phyloP scores from a whole-genome alignment of 441 rosid species.

The Gossypium davidsonii region DNA sequence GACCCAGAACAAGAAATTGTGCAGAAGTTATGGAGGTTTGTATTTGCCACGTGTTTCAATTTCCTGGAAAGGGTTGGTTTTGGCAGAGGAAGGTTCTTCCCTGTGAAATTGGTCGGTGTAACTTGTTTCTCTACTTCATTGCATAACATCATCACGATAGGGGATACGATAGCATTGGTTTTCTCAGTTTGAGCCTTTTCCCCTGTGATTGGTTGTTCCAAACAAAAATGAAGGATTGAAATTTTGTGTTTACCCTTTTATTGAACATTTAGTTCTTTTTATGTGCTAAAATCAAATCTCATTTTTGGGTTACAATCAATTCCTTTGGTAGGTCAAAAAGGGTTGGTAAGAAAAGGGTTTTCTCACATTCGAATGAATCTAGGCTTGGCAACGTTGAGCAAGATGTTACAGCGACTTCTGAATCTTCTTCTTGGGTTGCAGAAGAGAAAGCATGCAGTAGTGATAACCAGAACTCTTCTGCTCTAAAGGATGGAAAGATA shows the following conservation, averaged over 20 bases:
- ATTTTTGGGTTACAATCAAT: constrained; percentile 18
- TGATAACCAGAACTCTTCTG: constrained; percentile 46
- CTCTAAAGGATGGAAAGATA: constrained; percentile 32
- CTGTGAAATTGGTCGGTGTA: not conserved
- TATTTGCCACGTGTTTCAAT: constrained; percentile 15
- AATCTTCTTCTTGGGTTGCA: constrained; percentile 63
- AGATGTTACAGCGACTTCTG: constrained; percentile 53
- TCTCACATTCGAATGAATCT: constrained; percentile 32
- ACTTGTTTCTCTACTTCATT: constrained; percentile 4
- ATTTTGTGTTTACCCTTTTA: not conserved
- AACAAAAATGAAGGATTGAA: not conserved
- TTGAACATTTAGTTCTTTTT: not conserved
- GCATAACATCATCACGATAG: not conserved
- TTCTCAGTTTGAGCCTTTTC: not conserved
- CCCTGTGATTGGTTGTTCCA: not conserved
- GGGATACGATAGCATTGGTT: not conserved
- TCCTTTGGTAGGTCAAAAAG: constrained; percentile 40
- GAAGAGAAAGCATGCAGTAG: constrained; percentile 69
- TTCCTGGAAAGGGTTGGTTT: not conserved
- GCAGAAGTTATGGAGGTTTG: constrained; percentile 62
- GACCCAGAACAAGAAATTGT: constrained; percentile 62
- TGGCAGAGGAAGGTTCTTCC: constrained; percentile 10
- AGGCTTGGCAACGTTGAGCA: constrained; percentile 35
- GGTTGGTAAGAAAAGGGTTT: constrained; percentile 29
- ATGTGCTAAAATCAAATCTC: not conserved